Evolutionary conservation across 1,284 basidiomycete species (phyloP).

Genomic region (Cerrena zonata): DNA sequence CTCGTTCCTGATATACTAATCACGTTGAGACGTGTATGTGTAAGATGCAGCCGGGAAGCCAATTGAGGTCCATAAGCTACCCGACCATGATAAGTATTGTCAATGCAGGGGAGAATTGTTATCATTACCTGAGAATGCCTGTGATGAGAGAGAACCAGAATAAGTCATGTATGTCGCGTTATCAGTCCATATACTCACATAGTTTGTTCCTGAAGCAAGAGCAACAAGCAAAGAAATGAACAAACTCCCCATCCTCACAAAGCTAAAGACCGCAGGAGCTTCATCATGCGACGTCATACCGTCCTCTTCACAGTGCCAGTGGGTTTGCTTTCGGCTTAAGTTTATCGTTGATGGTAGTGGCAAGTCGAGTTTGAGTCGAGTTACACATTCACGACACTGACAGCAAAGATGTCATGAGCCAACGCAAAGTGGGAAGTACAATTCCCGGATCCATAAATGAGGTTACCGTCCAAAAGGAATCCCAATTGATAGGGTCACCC

Average conservation of each 20-base stretch:
- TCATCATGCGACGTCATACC: too few relatives aligned
- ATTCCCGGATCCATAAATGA: too few relatives aligned
- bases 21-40: conserved; percentile 72
- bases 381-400: too few relatives aligned
- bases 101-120: conserved; percentile 47
- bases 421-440: too few relatives aligned
- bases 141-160: not conserved
- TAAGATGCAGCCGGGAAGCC: conserved; percentile 60
- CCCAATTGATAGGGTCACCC: too few relatives aligned
- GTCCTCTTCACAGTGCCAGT: too few relatives aligned
- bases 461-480: too few relatives aligned
- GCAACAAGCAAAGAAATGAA: conserved; percentile 50
- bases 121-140: not conserved
- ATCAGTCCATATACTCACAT: conserved; percentile 39
- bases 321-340: too few relatives aligned
- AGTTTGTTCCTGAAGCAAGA: conserved; percentile 64
- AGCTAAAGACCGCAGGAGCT: conserved; percentile 34
- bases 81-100: not conserved
- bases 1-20: conserved; percentile 66
- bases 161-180: conserved; percentile 10
- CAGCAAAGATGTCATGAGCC: too few relatives aligned
- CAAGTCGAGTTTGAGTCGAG: too few relatives aligned
- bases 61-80: conserved; percentile 79
- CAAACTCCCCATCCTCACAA: conserved; percentile 42
- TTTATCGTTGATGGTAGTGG: too few relatives aligned